Conservation (phyloP, 805 yeast species). For the Ogataea trehalophila region DNA sequence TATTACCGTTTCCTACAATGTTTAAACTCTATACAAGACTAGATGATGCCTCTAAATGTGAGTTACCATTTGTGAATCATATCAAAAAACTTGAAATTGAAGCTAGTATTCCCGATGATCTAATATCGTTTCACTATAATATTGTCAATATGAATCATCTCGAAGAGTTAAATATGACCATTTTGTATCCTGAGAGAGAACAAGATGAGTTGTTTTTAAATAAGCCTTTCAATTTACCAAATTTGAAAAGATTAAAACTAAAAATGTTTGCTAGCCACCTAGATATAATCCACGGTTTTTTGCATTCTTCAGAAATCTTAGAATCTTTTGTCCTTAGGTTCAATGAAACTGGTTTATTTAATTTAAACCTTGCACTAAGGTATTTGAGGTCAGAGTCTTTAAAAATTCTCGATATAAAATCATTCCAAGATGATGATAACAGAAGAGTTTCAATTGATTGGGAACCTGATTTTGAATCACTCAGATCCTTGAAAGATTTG, state of each 20-base stretch:
- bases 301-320: conserved; percentile 1
- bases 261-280: conserved; percentile 1
- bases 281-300: conserved; percentile 3
- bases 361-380: conserved; percentile 1
- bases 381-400: background rate
- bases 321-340: background rate
- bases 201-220: background rate
- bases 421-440: conserved; percentile 9
- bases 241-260: conserved; percentile 1
- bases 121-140: background rate
- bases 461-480: conserved; percentile 5
- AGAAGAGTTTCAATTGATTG: conserved; percentile 7
- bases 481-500: conserved; percentile 1
- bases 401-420: conserved; percentile 1
- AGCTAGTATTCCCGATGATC: conserved; percentile 2
- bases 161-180: conserved; percentile 2
- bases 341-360: conserved; percentile 5
- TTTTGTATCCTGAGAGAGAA: conserved; percentile 6
- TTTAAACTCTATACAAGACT: conserved; percentile 2
- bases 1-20: conserved; percentile 5
- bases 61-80: background rate
- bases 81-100: conserved; percentile 3
- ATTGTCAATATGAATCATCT: background rate
- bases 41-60: background rate
- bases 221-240: background rate